Evolutionary conservation across 1,139 yeast genomes (phyloP).

Genomic region (Suhomyces ambrosiae): DNA sequence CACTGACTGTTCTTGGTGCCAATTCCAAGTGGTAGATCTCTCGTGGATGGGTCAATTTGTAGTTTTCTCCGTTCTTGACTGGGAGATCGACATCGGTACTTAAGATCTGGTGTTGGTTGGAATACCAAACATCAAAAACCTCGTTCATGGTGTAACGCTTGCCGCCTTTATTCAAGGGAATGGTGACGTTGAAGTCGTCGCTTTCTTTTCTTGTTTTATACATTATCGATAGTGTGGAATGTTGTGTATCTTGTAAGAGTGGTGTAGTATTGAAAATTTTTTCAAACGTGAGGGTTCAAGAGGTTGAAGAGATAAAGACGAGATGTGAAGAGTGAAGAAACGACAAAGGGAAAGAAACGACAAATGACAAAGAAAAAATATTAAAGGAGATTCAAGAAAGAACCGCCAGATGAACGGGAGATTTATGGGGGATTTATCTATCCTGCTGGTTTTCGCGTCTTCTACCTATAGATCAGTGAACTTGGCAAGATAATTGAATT

Average conservation of each 20-base stretch:
- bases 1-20: conserved; percentile 8
- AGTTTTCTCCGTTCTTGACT: conserved; percentile 31
- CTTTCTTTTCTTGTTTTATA: conserved; percentile 11
- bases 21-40: conserved; percentile 44
- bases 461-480: no score
- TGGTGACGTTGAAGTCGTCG: conserved; percentile 19
- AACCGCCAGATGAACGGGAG: no score
- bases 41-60: conserved; percentile 32
- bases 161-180: conserved; percentile 42
- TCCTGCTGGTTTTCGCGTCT: no score
- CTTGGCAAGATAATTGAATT: no score
- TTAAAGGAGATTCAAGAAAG: no score
- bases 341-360: neutral
- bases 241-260: neutral
- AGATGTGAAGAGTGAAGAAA: neutral
- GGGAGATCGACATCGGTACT: conserved; percentile 27
- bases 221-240: conserved; percentile 1
- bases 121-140: conserved; percentile 55
- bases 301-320: neutral
- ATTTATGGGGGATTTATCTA: no score
- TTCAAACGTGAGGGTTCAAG: neutral
- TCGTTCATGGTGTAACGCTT: conserved; percentile 53
- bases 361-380: no score
- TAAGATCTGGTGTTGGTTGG: conserved; percentile 42
- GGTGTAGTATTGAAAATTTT: conserved; percentile 1